Conservation (phyloP, 2,329 filamentous ascomycete species). For the Verruconis gallopava region DNA sequence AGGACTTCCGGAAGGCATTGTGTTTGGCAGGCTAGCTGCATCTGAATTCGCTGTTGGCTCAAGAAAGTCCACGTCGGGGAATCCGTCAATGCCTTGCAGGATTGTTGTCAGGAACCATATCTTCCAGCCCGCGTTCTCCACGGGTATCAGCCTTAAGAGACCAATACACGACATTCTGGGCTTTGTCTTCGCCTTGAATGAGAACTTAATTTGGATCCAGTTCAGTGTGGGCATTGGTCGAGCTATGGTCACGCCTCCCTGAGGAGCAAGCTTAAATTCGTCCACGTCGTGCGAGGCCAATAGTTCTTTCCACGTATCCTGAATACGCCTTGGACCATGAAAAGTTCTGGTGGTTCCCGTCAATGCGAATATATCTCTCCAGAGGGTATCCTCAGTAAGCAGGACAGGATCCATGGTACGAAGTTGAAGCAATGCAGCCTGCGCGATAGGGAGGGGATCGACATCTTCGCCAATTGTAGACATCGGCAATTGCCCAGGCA, state of each 20-base stretch:
- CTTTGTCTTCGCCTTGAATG: not conserved
- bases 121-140: constrained; percentile 7
- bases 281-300: not conserved
- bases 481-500: constrained; percentile 9
- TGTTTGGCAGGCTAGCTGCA: not conserved
- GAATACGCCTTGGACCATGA: constrained; percentile 2
- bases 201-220: constrained; percentile 8
- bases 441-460: constrained; percentile 7
- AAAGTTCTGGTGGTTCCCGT: constrained; percentile 10
- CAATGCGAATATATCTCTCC: constrained; percentile 10
- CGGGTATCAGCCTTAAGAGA: constrained; percentile 8
- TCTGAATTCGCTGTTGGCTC: constrained; percentile 2
- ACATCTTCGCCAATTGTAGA: constrained; percentile 5
- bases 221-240: constrained; percentile 2
- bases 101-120: constrained; percentile 9
- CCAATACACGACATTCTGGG: constrained; percentile 1
- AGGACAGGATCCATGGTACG: constrained; percentile 3
- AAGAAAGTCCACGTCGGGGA: constrained; percentile 7
- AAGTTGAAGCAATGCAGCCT: constrained; percentile 5
- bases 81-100: constrained; percentile 8
- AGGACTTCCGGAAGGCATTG: not conserved
- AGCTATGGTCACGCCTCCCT: constrained; percentile 3
- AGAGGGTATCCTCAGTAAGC: constrained; percentile 5
- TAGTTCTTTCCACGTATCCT: constrained; percentile 7
- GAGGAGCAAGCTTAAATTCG: constrained; percentile 4